phyloP scores from a whole-genome alignment of 1,139 yeast genomes.

The Yamadazyma dendronema region DNA sequence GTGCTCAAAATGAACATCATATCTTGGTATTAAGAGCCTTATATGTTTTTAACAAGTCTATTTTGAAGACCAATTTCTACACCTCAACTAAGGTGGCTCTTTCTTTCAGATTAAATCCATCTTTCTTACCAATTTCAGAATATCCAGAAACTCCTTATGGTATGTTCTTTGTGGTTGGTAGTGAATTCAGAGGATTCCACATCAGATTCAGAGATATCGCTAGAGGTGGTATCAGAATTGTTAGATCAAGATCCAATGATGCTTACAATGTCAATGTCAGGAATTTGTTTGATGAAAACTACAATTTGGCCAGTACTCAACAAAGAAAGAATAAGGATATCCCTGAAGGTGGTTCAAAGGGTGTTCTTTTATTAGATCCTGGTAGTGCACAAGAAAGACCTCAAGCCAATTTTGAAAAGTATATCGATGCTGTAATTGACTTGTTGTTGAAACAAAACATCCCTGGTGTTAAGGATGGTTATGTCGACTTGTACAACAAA shows the following conservation, averaged over 20 bases:
- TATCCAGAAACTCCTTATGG: slow-evolving; percentile 94
- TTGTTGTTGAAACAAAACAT: slow-evolving; percentile 70
- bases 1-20: slow-evolving; percentile 81
- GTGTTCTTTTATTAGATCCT: slow-evolving; percentile 84
- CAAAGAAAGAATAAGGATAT: slow-evolving; percentile 97
- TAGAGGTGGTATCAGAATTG: slow-evolving; percentile 97
- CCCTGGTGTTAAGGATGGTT: slow-evolving; percentile 78
- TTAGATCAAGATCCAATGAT: slow-evolving; percentile 80
- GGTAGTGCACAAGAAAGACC: slow-evolving; percentile 82
- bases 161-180: slow-evolving; percentile 93
- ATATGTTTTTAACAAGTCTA: slow-evolving; percentile 78
- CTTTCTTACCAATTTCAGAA: slow-evolving; percentile 78
- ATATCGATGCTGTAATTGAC: slow-evolving; percentile 88
- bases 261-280: slow-evolving; percentile 84
- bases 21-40: slow-evolving; percentile 79
- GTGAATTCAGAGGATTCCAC: slow-evolving; percentile 97
- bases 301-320: slow-evolving; percentile 93
- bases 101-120: slow-evolving; percentile 86
- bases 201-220: slow-evolving; percentile 96
- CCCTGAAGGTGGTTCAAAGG: slow-evolving; percentile 99
- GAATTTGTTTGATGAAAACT: slow-evolving; percentile 92
- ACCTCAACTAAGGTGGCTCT: slow-evolving; percentile 93
- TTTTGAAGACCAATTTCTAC: slow-evolving; percentile 91
- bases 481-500: slow-evolving; percentile 79
- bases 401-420: slow-evolving; percentile 85